Percentiles rank a stretch among this genome's conserved stretches.
Evolutionary conservation across 495 filamentous ascomycete species (phyloP).

Genomic region (Penicillium verhagenii): DNA sequence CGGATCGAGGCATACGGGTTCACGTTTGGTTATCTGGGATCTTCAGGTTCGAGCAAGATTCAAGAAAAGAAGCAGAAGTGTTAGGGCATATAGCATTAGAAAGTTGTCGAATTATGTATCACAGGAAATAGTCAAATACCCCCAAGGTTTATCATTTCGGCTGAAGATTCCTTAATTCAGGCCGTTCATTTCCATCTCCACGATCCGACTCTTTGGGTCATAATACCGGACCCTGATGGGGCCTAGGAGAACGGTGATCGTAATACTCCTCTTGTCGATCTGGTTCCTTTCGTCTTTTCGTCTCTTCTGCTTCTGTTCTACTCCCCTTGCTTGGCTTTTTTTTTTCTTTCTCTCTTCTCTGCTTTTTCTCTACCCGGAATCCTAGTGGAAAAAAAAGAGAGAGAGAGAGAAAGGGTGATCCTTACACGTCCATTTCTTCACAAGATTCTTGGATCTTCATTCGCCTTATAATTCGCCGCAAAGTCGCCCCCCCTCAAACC

Average conservation of each 20-base stretch:
- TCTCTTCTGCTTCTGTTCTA: slow-evolving; percentile 1
- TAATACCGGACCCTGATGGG: slow-evolving; percentile 31
- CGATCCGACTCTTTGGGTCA: slow-evolving; percentile 27
- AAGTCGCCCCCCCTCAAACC: slow-evolving; percentile 17
- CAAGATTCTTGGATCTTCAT: slow-evolving; percentile 25
- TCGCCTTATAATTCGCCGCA: slow-evolving; percentile 11
- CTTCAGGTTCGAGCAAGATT: slow-evolving; percentile 10
- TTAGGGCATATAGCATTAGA: too few relatives aligned
- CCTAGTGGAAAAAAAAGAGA: not conserved
- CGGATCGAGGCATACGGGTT: not conserved
- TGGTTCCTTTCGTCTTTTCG: slow-evolving; percentile 19
- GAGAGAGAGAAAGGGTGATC: not conserved
- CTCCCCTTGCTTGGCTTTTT: slow-evolving; percentile 13
- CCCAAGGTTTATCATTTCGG: slow-evolving; percentile 27
- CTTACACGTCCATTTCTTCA: not conserved
- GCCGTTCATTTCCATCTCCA: slow-evolving; percentile 22
- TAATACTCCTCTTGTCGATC: slow-evolving; percentile 29
- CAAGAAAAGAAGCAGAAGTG: too few relatives aligned
- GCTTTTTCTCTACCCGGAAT: slow-evolving; percentile 10
- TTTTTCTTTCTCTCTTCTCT: slow-evolving; percentile 21
- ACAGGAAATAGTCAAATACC: too few relatives aligned
- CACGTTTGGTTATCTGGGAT: not conserved
- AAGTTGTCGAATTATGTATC: too few relatives aligned
- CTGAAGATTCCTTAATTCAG: slow-evolving; percentile 37
- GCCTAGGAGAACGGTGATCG: slow-evolving; percentile 22